A percentile compares a stretch with the other conserved stretches of the same genome.
Conservation (phyloP, 495 filamentous ascomycete species). For the Penicillium macrosclerotiorum region DNA sequence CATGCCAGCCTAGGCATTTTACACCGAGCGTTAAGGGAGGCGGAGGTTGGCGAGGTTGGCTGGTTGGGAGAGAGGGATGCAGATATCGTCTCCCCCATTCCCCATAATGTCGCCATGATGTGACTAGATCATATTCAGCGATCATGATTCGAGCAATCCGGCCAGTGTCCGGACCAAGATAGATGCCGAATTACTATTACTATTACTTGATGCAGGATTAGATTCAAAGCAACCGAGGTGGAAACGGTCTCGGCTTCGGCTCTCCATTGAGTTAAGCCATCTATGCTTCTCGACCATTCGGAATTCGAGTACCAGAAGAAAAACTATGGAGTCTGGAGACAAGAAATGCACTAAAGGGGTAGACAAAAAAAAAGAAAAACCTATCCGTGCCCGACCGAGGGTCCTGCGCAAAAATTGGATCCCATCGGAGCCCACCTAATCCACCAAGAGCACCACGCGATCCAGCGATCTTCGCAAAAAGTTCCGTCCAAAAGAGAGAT, state of each 20-base stretch:
- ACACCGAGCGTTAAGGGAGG: background rate
- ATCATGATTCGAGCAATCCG: too few species aligned
- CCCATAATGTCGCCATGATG: too few species aligned
- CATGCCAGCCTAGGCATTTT: conserved; percentile 16
- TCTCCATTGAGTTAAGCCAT: conserved; percentile 10
- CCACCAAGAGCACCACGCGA: conserved; percentile 18
- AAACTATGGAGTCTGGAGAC: conserved; percentile 5
- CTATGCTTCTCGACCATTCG: background rate
- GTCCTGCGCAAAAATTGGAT: conserved; percentile 16
- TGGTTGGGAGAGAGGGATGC: too few species aligned
- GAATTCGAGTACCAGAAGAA: background rate
- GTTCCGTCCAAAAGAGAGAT: conserved; percentile 20
- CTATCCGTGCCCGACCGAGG: conserved; percentile 10
- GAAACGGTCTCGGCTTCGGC: conserved; percentile 14
- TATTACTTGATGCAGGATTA: too few species aligned
- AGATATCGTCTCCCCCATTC: too few species aligned
- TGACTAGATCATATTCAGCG: conserved; percentile 12
- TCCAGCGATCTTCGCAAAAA: conserved; percentile 23
- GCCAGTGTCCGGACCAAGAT: too few species aligned
- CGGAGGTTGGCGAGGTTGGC: background rate
- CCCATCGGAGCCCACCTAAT: conserved; percentile 15
- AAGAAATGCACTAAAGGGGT: background rate
- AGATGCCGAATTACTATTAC: too few species aligned
- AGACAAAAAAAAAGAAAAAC: conserved; percentile 2
- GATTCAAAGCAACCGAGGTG: conserved; percentile 1